Percentiles rank a stretch among this genome's conserved stretches.
Evolutionary conservation across 2,329 filamentous ascomycete species (phyloP).

Genomic region (Colletotrichum tabaci): DNA sequence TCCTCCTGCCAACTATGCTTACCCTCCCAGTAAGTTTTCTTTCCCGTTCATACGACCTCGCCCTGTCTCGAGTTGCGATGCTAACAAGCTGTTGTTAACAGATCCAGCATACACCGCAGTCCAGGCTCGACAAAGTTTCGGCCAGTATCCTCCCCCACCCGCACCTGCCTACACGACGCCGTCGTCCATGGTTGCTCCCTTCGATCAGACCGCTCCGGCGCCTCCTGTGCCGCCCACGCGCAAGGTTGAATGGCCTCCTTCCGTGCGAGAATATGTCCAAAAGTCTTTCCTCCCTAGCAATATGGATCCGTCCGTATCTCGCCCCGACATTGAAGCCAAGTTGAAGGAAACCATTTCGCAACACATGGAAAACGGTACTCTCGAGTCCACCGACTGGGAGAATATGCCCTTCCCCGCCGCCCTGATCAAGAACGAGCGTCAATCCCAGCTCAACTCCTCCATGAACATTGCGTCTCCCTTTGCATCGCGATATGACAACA

Average conservation of each 20-base stretch:
- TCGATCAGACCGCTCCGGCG: slow-evolving; percentile 14
- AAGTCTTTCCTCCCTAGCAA: slow-evolving; percentile 87
- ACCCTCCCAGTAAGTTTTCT: slow-evolving; percentile 55
- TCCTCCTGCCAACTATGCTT: slow-evolving; percentile 55
- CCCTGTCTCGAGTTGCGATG: background rate
- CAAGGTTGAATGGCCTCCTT: slow-evolving; percentile 84
- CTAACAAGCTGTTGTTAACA: slow-evolving; percentile 44
- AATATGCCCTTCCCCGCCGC: slow-evolving; percentile 87
- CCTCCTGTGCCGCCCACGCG: slow-evolving; percentile 54
- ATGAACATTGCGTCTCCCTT: slow-evolving; percentile 47
- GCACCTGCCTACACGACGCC: slow-evolving; percentile 43
- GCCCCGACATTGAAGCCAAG: slow-evolving; percentile 84
- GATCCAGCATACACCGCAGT: slow-evolving; percentile 74
- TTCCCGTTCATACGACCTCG: slow-evolving; percentile 8
- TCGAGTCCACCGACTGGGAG: slow-evolving; percentile 87
- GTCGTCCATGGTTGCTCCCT: slow-evolving; percentile 45
- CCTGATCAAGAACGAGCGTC: slow-evolving; percentile 81
- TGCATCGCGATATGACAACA: slow-evolving; percentile 44
- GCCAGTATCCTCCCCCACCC: slow-evolving; percentile 59
- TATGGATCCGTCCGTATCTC: slow-evolving; percentile 72
- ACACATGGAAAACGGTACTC: slow-evolving; percentile 80
- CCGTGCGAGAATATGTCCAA: slow-evolving; percentile 91
- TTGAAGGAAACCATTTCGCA: slow-evolving; percentile 88
- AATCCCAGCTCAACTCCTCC: slow-evolving; percentile 60
- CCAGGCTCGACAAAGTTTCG: slow-evolving; percentile 73